Evolutionary conservation across 176 grass and related monocot species (phyloP), one percentile per base, ranked within the genome.

Genomic region (Melocanna baccifera): DNA sequence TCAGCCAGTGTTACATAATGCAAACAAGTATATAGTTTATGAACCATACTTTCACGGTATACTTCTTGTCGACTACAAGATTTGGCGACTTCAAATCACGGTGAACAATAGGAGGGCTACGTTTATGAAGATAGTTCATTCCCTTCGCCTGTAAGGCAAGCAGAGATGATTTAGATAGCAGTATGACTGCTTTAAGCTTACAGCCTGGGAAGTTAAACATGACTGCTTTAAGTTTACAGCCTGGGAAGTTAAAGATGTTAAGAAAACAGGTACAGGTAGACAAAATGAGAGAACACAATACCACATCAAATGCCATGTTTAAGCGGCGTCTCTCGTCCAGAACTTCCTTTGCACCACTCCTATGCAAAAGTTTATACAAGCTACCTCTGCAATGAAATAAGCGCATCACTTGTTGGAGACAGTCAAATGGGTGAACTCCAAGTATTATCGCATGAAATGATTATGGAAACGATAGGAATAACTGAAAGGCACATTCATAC

Each of bases 291-390:
- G 5, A 87, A 50, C 15, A 32, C 5, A 30, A 83, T 93, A 98
- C 96, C 96, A 98, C 96, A 55, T 98, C 96, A 29, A 95, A 93
- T 83, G 95, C 95, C 95, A 95, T 98, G 69, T 91, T 94, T 78
- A 98, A 89, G 67, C 95, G 88, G 45, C 96, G 96, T 39, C 96
- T 93, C 87, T 98, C 96, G 67, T 98, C 96, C 75, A 95, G 77
- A 93, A 88, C 83, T 83, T 98, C 96, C 68, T 79, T 98, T 81
- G 80, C 71, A 57, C 89, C 86, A 88, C 71, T 91, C 88, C 85
- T 87, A 58, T 93, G 96, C 69, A 98, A 79, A 83, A 98, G 85
- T 87, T 92, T 93, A 93, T 98, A 98, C 75, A 98, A 87, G 62
- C 96, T 98, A 56, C 96, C 96, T 87, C 96, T 98, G 86, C 67